phyloP scores from a whole-genome alignment of 2,329 filamentous ascomycete genomes.

The Rachicladosporium sp. region DNA sequence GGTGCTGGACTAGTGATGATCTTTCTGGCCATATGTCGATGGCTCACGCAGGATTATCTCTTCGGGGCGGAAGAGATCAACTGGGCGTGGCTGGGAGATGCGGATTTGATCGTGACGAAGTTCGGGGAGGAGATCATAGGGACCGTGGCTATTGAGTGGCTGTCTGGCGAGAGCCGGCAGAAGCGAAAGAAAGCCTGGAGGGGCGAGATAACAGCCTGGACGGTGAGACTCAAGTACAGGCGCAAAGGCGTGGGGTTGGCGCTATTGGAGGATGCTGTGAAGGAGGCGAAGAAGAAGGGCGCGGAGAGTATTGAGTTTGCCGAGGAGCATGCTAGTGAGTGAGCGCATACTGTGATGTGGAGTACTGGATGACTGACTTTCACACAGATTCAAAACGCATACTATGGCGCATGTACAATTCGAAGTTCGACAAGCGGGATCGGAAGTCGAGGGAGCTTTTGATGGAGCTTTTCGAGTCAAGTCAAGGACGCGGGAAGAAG shows the following conservation, averaged over 20 bases:
- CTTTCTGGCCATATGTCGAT: slow-evolving; percentile 50
- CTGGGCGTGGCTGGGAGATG: slow-evolving; percentile 48
- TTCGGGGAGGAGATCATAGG: slow-evolving; percentile 60
- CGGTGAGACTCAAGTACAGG: slow-evolving; percentile 57
- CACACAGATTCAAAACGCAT: slow-evolving; percentile 38
- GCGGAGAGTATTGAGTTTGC: slow-evolving; percentile 64
- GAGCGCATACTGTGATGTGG: background rate
- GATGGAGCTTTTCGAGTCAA: slow-evolving; percentile 22
- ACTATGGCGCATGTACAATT: slow-evolving; percentile 51
- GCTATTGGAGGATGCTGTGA: slow-evolving; percentile 61
- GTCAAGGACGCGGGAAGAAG: slow-evolving; percentile 16
- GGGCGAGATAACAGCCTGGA: slow-evolving; percentile 72
- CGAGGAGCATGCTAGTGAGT: slow-evolving; percentile 60
- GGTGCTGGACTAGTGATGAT: slow-evolving; percentile 50
- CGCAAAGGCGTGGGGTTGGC: slow-evolving; percentile 59
- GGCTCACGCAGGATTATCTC: slow-evolving; percentile 50
- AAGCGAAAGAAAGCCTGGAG: slow-evolving; percentile 44
- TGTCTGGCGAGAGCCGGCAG: slow-evolving; percentile 32
- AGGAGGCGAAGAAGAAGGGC: slow-evolving; percentile 53
- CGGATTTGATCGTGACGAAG: slow-evolving; percentile 46
- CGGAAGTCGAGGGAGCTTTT: slow-evolving; percentile 36
- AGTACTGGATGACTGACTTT: slow-evolving; percentile 1
- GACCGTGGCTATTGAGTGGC: slow-evolving; percentile 55
- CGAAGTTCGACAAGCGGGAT: slow-evolving; percentile 47
- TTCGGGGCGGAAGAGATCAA: slow-evolving; percentile 47